These are phyloP conservation scores for Yamadazyma laniorum DNA, from an alignment of 805 yeast genomes.

Conservation along the genomic window DNA sequence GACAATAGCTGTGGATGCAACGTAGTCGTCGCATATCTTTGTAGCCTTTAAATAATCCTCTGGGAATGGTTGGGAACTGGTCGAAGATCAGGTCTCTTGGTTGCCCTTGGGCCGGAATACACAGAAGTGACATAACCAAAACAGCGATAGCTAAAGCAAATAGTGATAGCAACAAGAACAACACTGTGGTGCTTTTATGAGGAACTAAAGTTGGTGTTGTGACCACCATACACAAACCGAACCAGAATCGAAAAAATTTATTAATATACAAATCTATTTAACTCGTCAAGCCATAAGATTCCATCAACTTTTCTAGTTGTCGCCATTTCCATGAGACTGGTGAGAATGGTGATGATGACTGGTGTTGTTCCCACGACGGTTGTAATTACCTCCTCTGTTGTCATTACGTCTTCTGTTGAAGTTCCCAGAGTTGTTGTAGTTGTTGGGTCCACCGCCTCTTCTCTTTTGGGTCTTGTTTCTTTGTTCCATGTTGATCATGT, in stretches of 20 bases:
- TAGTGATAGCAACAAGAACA: too few relatives aligned
- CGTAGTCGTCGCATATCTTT: constrained; percentile 14
- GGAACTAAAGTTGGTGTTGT: too few relatives aligned
- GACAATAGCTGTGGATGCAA: constrained; percentile 10
- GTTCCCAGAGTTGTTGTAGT: constrained; percentile 3
- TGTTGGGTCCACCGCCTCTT: constrained; percentile 30
- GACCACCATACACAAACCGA: too few relatives aligned
- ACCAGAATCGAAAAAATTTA: constrained; percentile 3
- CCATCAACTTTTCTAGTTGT: constrained; percentile 1
- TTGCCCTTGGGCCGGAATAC: too few relatives aligned
- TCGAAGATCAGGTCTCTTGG: too few relatives aligned
- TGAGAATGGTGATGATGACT: constrained; percentile 11
- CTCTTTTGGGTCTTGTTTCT: constrained; percentile 46
- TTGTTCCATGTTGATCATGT: constrained; percentile 49
- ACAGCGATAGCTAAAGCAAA: too few relatives aligned
- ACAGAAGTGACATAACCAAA: too few relatives aligned
- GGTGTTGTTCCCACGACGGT: constrained; percentile 13
- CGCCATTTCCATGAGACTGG: constrained; percentile 6
- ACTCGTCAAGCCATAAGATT: constrained; percentile 4
- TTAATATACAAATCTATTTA: constrained; percentile 8
- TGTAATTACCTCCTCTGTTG: constrained; percentile 10
- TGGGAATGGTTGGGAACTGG: neutral
- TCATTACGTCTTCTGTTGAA: constrained; percentile 8
- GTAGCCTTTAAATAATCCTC: constrained; percentile 12
- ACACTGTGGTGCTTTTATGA: too few relatives aligned